Percentiles rank a stretch among this genome's conserved stretches.
phyloP scores from a whole-genome alignment of 2,329 filamentous ascomycete genomes.

The Xylariales sp. region DNA sequence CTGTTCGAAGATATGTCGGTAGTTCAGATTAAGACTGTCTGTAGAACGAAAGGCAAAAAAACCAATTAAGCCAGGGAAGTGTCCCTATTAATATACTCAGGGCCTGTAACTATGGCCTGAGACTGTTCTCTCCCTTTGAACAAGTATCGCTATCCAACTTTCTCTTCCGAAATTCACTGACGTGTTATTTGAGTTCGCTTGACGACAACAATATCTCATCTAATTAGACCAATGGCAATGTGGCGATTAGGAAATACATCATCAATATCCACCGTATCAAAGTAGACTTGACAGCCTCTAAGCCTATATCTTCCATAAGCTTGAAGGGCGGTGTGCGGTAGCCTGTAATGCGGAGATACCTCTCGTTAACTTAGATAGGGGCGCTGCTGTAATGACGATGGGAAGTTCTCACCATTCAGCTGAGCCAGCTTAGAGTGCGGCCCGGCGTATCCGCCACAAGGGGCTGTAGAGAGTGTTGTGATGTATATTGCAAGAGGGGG shows the following conservation, averaged over 20 bases:
- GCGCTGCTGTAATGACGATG: slow-evolving; percentile 24
- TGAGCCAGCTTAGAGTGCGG: neutral
- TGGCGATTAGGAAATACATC: slow-evolving; percentile 25
- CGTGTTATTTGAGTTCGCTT: slow-evolving; percentile 32
- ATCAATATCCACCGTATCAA: slow-evolving; percentile 21
- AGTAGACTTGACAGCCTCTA: slow-evolving; percentile 8
- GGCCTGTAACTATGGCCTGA: neutral
- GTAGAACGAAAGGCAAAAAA: neutral
- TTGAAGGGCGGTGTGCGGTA: neutral
- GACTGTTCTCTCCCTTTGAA: neutral
- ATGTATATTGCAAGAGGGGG: slow-evolving; percentile 7
- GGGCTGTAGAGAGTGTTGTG: neutral
- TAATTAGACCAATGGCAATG: neutral
- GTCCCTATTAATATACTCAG: slow-evolving; percentile 21
- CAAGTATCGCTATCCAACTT: too few species aligned
- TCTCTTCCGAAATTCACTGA: neutral
- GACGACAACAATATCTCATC: slow-evolving; percentile 38
- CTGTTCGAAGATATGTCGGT: slow-evolving; percentile 10
- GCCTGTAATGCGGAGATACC: slow-evolving; percentile 22
- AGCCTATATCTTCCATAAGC: neutral
- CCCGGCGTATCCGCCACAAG: neutral
- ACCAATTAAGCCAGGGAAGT: neutral
- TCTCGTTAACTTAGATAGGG: neutral
- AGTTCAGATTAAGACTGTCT: slow-evolving; percentile 11
- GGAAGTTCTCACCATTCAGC: neutral